Evolutionary conservation across 257 asterid genomes (phyloP).

Genomic region (Solanum peruvianum): DNA sequence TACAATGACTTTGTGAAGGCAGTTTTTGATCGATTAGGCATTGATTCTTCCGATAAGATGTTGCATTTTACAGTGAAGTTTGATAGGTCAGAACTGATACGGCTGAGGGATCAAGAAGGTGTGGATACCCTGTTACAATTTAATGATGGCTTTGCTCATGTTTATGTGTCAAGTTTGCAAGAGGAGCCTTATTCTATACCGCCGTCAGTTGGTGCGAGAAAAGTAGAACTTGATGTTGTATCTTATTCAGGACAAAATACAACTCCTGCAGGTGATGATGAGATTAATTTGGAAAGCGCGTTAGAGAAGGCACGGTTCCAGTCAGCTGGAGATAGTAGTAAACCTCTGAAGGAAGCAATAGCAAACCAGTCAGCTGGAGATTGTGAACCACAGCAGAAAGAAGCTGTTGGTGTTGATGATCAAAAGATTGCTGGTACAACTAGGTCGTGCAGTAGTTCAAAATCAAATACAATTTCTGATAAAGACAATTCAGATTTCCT

Average conservation of each 20-base stretch:
- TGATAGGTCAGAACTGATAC: background rate
- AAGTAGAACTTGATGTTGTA: constrained; percentile 18
- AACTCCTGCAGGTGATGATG: constrained; percentile 16
- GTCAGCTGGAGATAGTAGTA: constrained; percentile 8
- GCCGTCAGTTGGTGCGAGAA: background rate
- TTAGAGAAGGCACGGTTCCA: constrained; percentile 21
- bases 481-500: background rate
- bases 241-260: constrained; percentile 22
- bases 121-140: background rate
- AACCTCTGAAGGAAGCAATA: constrained; percentile 17
- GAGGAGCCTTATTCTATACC: background rate
- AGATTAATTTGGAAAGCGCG: constrained; percentile 15
- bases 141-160: background rate
- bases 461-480: constrained; percentile 5
- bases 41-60: background rate
- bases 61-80: background rate
- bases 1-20: background rate
- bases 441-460: constrained; percentile 3
- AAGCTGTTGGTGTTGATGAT: constrained; percentile 5
- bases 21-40: background rate
- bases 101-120: background rate
- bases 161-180: background rate
- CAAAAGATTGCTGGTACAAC: constrained; percentile 2
- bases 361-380: constrained; percentile 10
- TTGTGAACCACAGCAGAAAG: constrained; percentile 3